Base-by-base conservation (phyloP, 176 grass and related monocot genomes). In the Triticum timopheevii region DNA sequence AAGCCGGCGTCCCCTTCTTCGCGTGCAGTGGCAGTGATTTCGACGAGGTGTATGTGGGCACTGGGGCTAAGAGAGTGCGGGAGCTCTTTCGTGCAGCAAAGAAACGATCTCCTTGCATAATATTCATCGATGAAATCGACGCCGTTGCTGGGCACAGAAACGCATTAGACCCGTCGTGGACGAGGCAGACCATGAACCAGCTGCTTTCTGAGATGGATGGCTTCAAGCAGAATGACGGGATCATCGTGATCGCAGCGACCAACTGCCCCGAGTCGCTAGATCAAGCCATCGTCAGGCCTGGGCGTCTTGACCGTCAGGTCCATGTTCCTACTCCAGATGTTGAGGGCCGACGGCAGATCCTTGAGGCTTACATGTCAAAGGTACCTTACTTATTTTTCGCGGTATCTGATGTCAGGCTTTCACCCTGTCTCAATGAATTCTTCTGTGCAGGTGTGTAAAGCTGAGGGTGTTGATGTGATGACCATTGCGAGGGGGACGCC, bases 301-400 rank as follows among this genome's bases (percentile, higher is more conserved):
- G 95, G 22, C 90, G 92, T 50, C 94, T 97, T 84, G 95, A 97
- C 23, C 90, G 95, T 11, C 90, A 91, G 59, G 87, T 97, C 69
- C 90, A 92, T 42, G 92, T 97, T 81, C 95, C 95, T 20, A 97
- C 92, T 72, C 92, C 90, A 73, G 95, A 97, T 84, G 92, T 97
- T 52, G 88, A 97, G 81, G 95, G 95, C 31, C 86, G 95, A 23
- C 79, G 88, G 58, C 92, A 97, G 75, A 97, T 97, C 52, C 80
- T 97, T 66, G 95, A 97, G 63, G 64, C 74, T 13, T 86, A 97
- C 62, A 97, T 97, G 95, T 92, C 90, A 34, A 94, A 97, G 92
- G 92, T 97, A 66, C 10, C 25, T 13, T 31, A 31, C 5, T 16
- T 65, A 3, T 25, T 65, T 65, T 30, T 31, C 2, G 0, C 0